These are phyloP conservation scores for Aspergillus fructus DNA, from an alignment of 2,329 filamentous ascomycete genomes.

Conservation along the genomic window DNA sequence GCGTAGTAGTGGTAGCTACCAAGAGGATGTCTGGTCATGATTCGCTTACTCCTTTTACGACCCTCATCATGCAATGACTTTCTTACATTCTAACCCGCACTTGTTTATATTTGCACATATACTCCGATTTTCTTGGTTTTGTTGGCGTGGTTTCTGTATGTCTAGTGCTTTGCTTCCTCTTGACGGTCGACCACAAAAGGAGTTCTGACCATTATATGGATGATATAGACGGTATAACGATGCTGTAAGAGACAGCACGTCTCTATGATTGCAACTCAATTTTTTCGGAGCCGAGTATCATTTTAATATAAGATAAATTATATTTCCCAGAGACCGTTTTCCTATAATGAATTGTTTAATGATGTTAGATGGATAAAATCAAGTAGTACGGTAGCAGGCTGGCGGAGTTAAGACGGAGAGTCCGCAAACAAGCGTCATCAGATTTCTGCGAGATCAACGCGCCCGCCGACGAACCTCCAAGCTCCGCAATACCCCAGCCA, in stretches of 20 bases:
- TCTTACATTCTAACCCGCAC: conserved; percentile 21
- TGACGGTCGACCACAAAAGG: conserved; percentile 6
- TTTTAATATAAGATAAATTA: conserved; percentile 1
- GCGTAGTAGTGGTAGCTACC: conserved; percentile 92
- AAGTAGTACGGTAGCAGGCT: not conserved
- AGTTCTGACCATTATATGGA: conserved; percentile 4
- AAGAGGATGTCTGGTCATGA: conserved; percentile 73
- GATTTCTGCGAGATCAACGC: conserved; percentile 7
- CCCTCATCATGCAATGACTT: conserved; percentile 19
- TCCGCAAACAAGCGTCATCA: conserved; percentile 8
- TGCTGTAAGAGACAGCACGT: conserved; percentile 5
- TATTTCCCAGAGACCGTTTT: not conserved
- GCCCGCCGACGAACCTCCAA: not conserved
- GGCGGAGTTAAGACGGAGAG: conserved; percentile 1
- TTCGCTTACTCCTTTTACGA: conserved; percentile 11
- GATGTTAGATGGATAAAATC: no score
- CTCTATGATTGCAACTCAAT: conserved; percentile 7
- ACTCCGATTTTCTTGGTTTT: conserved; percentile 21
- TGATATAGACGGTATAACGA: conserved; percentile 15
- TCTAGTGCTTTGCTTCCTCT: conserved; percentile 13
- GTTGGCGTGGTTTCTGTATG: conserved; percentile 24
- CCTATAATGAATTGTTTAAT: not conserved
- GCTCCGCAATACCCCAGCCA: not conserved
- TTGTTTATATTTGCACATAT: conserved; percentile 30
- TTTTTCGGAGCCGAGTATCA: not conserved